These are phyloP conservation scores for Sarocladium strictum DNA, from an alignment of 2,329 filamentous ascomycete species.

Conservation along the genomic window DNA sequence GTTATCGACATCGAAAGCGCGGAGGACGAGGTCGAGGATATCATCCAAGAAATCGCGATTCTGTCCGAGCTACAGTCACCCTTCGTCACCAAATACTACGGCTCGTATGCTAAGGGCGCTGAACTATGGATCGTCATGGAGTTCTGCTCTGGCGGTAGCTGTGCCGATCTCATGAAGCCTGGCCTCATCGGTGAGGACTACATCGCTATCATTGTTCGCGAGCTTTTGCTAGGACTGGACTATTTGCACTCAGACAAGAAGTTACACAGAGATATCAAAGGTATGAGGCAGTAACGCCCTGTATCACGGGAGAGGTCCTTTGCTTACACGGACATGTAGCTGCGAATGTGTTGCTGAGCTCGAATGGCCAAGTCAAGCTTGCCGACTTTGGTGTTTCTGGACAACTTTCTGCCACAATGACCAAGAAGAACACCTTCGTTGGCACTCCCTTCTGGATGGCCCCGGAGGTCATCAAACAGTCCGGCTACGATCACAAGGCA, in stretches of 20 bases:
- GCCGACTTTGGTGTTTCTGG: constrained; percentile 97
- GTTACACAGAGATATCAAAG: constrained; percentile 93
- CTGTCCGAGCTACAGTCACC: constrained; percentile 92
- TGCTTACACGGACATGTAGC: constrained; percentile 41
- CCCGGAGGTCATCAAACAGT: constrained; percentile 97
- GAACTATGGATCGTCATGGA: constrained; percentile 99
- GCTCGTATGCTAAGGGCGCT: constrained; percentile 91
- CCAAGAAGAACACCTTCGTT: constrained; percentile 98
- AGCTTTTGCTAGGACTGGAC: constrained; percentile 82
- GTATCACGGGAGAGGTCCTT: neutral
- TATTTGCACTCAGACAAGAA: constrained; percentile 96
- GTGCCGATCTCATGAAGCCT: constrained; percentile 91
- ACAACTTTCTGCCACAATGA: constrained; percentile 95
- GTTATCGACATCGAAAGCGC: constrained; percentile 98
- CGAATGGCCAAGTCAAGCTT: constrained; percentile 92
- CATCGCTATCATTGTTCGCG: constrained; percentile 90
- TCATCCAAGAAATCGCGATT: constrained; percentile 97
- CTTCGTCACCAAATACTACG: constrained; percentile 96
- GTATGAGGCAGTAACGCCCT: constrained; percentile 36
- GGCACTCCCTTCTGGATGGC: constrained; percentile 99
- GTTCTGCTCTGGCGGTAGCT: constrained; percentile 94
- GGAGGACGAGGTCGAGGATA: constrained; percentile 98
- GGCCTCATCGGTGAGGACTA: constrained; percentile 89
- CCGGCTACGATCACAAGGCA: constrained; percentile 94
- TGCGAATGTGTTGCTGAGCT: constrained; percentile 83